These are phyloP conservation scores for Trichoderma guizhouense DNA, from an alignment of 2,329 filamentous ascomycete genomes.

Conservation along the genomic window DNA sequence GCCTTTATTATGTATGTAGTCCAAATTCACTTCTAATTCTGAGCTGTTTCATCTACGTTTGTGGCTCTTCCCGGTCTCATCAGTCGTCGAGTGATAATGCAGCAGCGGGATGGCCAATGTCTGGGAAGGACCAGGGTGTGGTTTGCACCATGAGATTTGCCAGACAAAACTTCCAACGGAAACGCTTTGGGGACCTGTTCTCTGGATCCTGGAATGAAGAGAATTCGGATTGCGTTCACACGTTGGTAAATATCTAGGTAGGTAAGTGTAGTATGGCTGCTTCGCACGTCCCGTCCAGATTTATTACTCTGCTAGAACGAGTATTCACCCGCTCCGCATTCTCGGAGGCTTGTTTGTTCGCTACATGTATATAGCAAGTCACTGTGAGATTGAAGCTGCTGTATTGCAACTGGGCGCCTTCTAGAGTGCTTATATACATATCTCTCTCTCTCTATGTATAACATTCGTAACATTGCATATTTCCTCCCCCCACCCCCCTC, in stretches of 20 bases:
- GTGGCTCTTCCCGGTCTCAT: not conserved
- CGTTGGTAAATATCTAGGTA: not conserved
- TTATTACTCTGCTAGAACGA: not conserved
- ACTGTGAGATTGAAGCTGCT: accelerated
- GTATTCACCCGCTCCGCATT: not conserved
- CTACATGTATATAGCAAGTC: not conserved
- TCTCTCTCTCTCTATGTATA: too few relatives aligned
- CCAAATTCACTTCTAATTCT: not conserved
- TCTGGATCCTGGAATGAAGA: not conserved
- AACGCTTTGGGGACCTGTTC: not conserved
- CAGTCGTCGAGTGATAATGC: not conserved
- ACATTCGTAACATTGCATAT: too few relatives aligned
- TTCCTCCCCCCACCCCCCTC: too few relatives aligned
- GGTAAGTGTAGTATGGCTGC: not conserved
- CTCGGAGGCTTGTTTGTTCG: too few relatives aligned
- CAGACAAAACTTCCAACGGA: not conserved
- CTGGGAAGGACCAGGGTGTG: too few relatives aligned
- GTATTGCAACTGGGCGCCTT: not conserved
- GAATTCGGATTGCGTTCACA: not conserved
- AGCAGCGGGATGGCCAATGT: too few relatives aligned
- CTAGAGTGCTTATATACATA: not conserved
- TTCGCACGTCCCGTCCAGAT: not conserved
- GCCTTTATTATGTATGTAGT: not conserved
- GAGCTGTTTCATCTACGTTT: not conserved
- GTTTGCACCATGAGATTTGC: not conserved